Evolutionary conservation across 768 basidiomycete genomes (phyloP), one percentile per base, ranked within the genome.

Genomic region (Amanita rimosa): DNA sequence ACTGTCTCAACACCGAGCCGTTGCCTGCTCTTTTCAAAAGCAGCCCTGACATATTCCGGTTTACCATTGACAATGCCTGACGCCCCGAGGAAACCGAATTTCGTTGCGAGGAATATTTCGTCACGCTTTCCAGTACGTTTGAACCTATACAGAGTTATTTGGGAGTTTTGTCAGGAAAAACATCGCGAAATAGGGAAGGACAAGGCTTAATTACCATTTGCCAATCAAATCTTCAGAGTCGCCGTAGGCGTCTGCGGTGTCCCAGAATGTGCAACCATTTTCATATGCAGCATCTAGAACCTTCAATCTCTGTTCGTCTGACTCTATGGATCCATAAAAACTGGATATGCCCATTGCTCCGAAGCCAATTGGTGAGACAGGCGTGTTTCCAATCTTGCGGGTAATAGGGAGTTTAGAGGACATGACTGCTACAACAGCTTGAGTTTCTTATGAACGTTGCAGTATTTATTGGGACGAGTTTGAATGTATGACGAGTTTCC

Each of bases 31-130:
- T 39, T 60, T 11, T 67, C 61, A 37, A 66, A 49, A 1, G 63
- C 60, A 46, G 64, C 54, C 14, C 59, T 62, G 21, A 68, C 63
- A 49, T 70, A 67, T 31, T 67, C 56, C 0, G 70, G 62, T n/a
- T 67, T 64, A 21, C 68, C 70, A 13, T 0, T 10, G 21, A 64
- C 58, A 8, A 50, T 44, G 19, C 48, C 22, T 41, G 13, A 26
- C 24, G 11, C 52, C n/a, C 61, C 50, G 6, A 38, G 5, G 14
- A 31, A 13, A 2, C 65, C 60, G 17, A 58, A 63, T 52, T 84
- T 83, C 16, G 79, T 81, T 2, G 79, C 78, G 16, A 84, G 67
- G 62, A 82, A 83, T 24, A 81, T 76, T 29, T 75, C 64, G 16
- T 64, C 53, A 22, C 75, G 64, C 46, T 74, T 75, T 6, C 76